Percentiles rank a stretch among this genome's conserved stretches.
Conservation (phyloP, 352 stramenopile species). For the Pythium graminicola region DNA sequence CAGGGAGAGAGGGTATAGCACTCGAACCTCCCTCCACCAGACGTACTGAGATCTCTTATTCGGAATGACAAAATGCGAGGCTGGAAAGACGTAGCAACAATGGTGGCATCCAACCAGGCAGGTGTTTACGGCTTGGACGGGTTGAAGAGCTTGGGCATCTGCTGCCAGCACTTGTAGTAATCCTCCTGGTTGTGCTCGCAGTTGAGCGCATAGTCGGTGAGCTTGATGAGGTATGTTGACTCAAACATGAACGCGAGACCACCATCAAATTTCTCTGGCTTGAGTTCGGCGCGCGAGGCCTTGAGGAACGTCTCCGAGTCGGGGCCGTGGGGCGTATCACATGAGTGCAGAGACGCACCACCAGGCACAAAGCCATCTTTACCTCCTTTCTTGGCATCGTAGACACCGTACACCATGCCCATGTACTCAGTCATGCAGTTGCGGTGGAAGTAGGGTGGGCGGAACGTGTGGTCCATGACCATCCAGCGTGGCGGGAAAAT, state of each 20-base stretch:
- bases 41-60: not conserved
- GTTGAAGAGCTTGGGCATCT: conserved; percentile 87
- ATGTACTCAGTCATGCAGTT: conserved; percentile 98
- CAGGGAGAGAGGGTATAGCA: too few species aligned
- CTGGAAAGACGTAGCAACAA: too few species aligned
- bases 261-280: conserved; percentile 87
- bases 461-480: conserved; percentile 92
- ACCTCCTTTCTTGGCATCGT: conserved; percentile 92
- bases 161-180: conserved; percentile 93
- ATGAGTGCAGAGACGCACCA: conserved; percentile 88
- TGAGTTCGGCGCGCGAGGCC: conserved; percentile 75
- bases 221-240: conserved; percentile 86
- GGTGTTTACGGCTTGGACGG: conserved; percentile 24
- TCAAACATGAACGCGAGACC: conserved; percentile 98
- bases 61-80: too few species aligned
- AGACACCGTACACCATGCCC: conserved; percentile 94
- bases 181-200: conserved; percentile 84
- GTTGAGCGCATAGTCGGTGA: conserved; percentile 84
- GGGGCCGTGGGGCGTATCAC: conserved; percentile 89
- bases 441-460: conserved; percentile 92
- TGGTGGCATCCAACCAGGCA: too few species aligned
- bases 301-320: conserved; percentile 90
- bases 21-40: not conserved
- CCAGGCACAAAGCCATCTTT: conserved; percentile 88
- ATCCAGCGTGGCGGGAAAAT: conserved; percentile 97